These are phyloP conservation scores for Leptographium flavum DNA, from an alignment of 2,329 filamentous ascomycete species.

Conservation along the genomic window DNA sequence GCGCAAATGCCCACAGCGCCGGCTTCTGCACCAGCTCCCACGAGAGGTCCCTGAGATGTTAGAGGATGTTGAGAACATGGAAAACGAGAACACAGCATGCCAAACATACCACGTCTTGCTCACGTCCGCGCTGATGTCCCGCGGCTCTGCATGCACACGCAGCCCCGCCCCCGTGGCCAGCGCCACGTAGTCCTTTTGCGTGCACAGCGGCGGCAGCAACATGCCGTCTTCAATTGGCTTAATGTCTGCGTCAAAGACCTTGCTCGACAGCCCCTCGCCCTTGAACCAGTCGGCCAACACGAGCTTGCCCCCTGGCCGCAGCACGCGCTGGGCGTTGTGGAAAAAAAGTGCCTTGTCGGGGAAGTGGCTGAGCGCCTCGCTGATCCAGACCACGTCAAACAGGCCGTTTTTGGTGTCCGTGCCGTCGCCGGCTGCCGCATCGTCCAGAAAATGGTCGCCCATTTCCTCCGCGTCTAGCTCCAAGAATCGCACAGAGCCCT, in stretches of 20 bases:
- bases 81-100: background rate
- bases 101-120: slow-evolving; percentile 41
- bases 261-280: slow-evolving; percentile 28
- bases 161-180: slow-evolving; percentile 35
- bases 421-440: slow-evolving; percentile 3
- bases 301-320: slow-evolving; percentile 34
- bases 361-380: slow-evolving; percentile 45
- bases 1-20: slow-evolving; percentile 45
- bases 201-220: slow-evolving; percentile 42
- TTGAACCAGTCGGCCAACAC: slow-evolving; percentile 50
- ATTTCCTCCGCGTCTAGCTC: slow-evolving; percentile 49
- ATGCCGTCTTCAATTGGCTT: slow-evolving; percentile 48
- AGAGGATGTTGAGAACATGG: background rate
- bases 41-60: slow-evolving; percentile 40
- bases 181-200: slow-evolving; percentile 35
- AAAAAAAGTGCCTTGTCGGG: slow-evolving; percentile 46
- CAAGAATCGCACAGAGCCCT: slow-evolving; percentile 36
- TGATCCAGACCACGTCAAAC: slow-evolving; percentile 48
- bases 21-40: slow-evolving; percentile 46
- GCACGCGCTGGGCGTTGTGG: slow-evolving; percentile 31
- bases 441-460: slow-evolving; percentile 32
- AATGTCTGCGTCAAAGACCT: slow-evolving; percentile 35
- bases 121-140: slow-evolving; percentile 43
- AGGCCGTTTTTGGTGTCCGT: slow-evolving; percentile 1
- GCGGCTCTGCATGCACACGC: slow-evolving; percentile 27